Conservation (phyloP, 345 rosid genomes). For the Populus simonii region DNA sequence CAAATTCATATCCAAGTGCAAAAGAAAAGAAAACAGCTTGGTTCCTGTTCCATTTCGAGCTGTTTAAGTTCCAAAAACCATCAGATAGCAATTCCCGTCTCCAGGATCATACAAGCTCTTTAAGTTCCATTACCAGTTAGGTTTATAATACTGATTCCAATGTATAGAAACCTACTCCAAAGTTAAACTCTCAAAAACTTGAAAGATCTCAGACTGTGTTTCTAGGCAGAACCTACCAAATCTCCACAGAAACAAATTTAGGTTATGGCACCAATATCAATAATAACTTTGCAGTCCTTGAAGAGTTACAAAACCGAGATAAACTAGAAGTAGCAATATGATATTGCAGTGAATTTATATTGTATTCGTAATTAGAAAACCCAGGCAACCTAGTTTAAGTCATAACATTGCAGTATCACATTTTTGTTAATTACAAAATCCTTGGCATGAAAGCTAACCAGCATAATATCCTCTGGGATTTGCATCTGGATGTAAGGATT, state of each 20-base stretch:
- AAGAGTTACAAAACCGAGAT: not conserved
- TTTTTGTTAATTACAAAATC: not conserved
- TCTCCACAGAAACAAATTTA: not conserved
- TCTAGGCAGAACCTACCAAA: not conserved
- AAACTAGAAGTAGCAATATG: not conserved
- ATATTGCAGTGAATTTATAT: not conserved
- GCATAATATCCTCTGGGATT: conserved; percentile 76
- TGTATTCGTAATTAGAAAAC: not conserved
- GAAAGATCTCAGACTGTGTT: not conserved
- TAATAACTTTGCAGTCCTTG: not conserved
- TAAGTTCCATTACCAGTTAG: not conserved
- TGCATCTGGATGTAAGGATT: conserved; percentile 74
- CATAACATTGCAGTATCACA: not conserved
- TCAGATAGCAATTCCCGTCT: not conserved
- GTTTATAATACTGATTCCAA: not conserved
- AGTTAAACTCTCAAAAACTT: not conserved
- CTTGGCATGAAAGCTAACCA: conserved; percentile 41
- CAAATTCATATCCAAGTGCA: not conserved
- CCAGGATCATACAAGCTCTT: not conserved
- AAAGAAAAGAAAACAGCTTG: not conserved
- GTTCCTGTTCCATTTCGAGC: not conserved
- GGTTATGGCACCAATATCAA: not conserved
- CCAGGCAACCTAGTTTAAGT: not conserved
- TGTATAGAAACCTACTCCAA: not conserved
- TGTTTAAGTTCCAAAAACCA: not conserved